A percentile compares a stretch with the other conserved stretches of the same genome.
Evolutionary conservation across 2,329 filamentous ascomycete species (phyloP).

Genomic region (Daldinia sp.): DNA sequence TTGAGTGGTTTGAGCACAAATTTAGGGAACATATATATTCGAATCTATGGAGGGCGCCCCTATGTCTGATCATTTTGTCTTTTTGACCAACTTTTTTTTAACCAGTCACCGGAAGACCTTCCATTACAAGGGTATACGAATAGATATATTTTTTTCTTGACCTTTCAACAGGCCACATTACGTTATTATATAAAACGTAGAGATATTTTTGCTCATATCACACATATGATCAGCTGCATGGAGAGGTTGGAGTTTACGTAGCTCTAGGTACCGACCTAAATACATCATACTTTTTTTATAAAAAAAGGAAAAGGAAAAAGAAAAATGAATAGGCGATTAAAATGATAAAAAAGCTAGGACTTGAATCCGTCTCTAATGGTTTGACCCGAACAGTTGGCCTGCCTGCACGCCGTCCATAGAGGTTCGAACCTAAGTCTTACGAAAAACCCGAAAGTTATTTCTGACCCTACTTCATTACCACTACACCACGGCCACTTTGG

Average conservation of each 20-base stretch:
- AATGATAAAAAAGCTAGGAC: not conserved
- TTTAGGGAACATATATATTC: not conserved
- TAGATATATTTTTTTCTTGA: too few species aligned
- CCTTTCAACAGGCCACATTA: too few species aligned
- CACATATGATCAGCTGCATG: too few species aligned
- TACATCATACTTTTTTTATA: too few species aligned
- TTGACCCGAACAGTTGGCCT: conserved; percentile 5
- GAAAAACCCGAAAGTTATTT: conserved; percentile 1
- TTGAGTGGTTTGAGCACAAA: not conserved
- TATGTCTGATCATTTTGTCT: conserved; percentile 1
- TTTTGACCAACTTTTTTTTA: not conserved
- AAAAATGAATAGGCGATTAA: not conserved
- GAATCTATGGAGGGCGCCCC: not conserved
- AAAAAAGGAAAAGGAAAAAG: not conserved
- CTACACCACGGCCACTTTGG: not conserved
- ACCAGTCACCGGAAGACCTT: too few species aligned
- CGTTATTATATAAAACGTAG: too few species aligned
- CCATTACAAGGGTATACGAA: too few species aligned
- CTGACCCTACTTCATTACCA: not conserved
- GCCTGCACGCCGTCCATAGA: not conserved
- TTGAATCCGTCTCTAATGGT: not conserved
- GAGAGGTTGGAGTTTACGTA: too few species aligned
- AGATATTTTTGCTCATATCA: too few species aligned
- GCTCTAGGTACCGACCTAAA: too few species aligned
- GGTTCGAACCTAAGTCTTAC: not conserved